Evolutionary conservation across 2,329 filamentous ascomycete species (phyloP).

Genomic region (Phialemonium atrogriseum): DNA sequence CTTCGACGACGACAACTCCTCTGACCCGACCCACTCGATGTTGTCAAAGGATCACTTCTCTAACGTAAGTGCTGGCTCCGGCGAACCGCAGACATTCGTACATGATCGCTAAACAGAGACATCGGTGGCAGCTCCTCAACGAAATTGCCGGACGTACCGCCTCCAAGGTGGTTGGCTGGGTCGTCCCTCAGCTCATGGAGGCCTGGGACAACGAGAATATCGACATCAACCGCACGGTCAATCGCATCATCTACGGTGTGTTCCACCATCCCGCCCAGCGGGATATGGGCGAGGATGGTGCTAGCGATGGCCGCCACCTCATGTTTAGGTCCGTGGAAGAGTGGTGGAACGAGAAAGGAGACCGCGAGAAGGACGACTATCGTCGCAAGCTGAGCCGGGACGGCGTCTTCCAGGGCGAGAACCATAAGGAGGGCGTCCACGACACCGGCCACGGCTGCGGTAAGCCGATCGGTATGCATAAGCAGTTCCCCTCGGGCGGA

Average conservation of each 20-base stretch:
- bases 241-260: conserved; percentile 72
- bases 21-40: conserved; percentile 91
- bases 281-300: conserved; percentile 59
- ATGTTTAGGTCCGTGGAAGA: conserved; percentile 76
- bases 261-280: conserved; percentile 84
- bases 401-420: conserved; percentile 68
- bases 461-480: conserved; percentile 71
- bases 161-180: conserved; percentile 71
- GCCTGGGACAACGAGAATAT: conserved; percentile 73
- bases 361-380: conserved; percentile 56
- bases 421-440: conserved; percentile 78
- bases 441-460: conserved; percentile 79
- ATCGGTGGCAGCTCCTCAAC: conserved; percentile 51
- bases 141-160: conserved; percentile 80
- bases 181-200: conserved; percentile 79
- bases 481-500: conserved; percentile 44
- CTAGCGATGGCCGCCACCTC: conserved; percentile 59
- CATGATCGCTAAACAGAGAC: conserved; percentile 5
- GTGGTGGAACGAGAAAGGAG: conserved; percentile 70
- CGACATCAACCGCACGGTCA: conserved; percentile 62
- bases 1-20: conserved; percentile 67
- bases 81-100: background rate
- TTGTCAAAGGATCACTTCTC: conserved; percentile 93
- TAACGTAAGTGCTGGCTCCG: conserved; percentile 44
- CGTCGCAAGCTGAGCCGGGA: conserved; percentile 68